Evolutionary conservation across 805 yeast genomes (phyloP).

Genomic region (Groenewaldozyma tartarivorans): DNA sequence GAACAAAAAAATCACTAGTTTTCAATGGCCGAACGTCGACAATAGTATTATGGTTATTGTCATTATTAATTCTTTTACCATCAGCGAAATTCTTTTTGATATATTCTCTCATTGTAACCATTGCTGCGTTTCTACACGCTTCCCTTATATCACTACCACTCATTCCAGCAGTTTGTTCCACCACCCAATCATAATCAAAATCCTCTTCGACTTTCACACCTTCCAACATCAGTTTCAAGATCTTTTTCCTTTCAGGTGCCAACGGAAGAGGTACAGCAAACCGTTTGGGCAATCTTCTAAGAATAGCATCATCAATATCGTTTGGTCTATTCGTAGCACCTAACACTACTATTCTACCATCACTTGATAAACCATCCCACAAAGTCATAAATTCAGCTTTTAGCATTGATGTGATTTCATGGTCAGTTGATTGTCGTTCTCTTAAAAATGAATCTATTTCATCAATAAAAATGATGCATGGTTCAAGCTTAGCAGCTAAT

Average conservation of each 20-base stretch:
- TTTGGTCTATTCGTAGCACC: slow-evolving; percentile 93
- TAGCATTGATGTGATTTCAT: slow-evolving; percentile 88
- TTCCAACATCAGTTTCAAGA: slow-evolving; percentile 56
- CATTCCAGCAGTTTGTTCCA: slow-evolving; percentile 55
- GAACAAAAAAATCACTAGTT: slow-evolving; percentile 52
- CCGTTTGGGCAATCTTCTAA: slow-evolving; percentile 87
- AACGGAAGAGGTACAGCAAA: slow-evolving; percentile 73
- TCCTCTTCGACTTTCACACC: slow-evolving; percentile 52
- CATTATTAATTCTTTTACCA: slow-evolving; percentile 24
- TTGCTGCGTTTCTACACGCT: slow-evolving; percentile 86
- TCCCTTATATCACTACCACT: slow-evolving; percentile 92
- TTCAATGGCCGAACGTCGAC: slow-evolving; percentile 51
- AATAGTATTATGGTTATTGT: slow-evolving; percentile 26
- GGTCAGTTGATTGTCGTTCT: slow-evolving; percentile 75
- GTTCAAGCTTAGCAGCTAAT: slow-evolving; percentile 79
- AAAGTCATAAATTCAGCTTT: slow-evolving; percentile 96
- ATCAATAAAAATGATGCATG: slow-evolving; percentile 91
- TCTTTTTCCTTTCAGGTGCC: slow-evolving; percentile 55
- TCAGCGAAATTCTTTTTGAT: slow-evolving; percentile 50
- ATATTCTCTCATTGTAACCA: slow-evolving; percentile 79
- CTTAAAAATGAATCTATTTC: slow-evolving; percentile 92
- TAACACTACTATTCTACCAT: slow-evolving; percentile 74
- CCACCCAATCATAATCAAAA: slow-evolving; percentile 55
- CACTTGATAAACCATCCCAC: slow-evolving; percentile 85
- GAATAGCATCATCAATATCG: slow-evolving; percentile 86